Evolutionary conservation across 2,329 filamentous ascomycete genomes (phyloP).

Genomic region (Pestalotiopsis sp.): DNA sequence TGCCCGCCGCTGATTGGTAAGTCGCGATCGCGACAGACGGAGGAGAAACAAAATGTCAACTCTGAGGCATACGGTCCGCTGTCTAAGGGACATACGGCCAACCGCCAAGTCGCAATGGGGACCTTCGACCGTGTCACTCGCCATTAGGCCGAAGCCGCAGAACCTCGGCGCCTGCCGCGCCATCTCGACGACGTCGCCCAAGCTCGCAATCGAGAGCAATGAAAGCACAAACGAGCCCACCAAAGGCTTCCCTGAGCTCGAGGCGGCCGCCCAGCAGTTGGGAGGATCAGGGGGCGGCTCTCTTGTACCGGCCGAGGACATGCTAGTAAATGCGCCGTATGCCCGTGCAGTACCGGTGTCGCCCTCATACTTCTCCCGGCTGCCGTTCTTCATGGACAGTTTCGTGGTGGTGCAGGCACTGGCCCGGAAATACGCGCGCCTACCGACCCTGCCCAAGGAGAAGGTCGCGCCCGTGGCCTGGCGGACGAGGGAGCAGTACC

Average conservation of each 20-base stretch:
- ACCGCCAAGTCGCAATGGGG: constrained; percentile 25
- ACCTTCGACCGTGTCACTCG: constrained; percentile 6
- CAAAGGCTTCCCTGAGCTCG: neutral
- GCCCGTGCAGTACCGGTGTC: constrained; percentile 82
- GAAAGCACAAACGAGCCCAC: neutral
- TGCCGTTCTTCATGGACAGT: constrained; percentile 84
- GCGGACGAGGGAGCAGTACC: constrained; percentile 79
- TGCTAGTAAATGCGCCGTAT: constrained; percentile 37
- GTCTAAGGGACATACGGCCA: constrained; percentile 30
- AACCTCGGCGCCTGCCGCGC: neutral
- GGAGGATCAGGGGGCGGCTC: neutral
- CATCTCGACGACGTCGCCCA: constrained; percentile 17
- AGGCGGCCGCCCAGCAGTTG: neutral
- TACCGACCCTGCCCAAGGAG: constrained; percentile 69
- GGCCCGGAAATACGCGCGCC: constrained; percentile 69
- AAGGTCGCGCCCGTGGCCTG: constrained; percentile 78
- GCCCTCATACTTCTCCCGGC: constrained; percentile 92
- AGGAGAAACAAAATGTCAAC: constrained; percentile 27
- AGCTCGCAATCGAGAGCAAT: constrained; percentile 9
- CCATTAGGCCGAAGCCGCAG: constrained; percentile 14
- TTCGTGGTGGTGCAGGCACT: constrained; percentile 75
- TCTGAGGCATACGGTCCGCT: constrained; percentile 32
- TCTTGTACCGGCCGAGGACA: neutral
- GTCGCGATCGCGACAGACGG: neutral
- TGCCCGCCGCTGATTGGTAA: constrained; percentile 12